These are phyloP conservation scores for Acrasis kona DNA, from an alignment of 78 protist species.

Conservation along the genomic window DNA sequence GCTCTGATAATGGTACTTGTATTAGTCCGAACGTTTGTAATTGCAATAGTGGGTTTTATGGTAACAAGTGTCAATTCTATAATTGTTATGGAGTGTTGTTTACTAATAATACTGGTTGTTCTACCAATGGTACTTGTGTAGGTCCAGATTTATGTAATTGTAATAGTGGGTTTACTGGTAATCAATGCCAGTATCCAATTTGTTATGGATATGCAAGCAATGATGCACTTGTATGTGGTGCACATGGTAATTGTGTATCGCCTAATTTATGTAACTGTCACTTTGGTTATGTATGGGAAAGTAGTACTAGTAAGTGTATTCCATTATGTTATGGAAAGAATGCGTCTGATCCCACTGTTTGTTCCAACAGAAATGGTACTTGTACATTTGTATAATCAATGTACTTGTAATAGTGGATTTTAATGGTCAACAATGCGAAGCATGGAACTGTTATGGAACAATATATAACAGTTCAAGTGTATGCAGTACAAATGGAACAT, in stretches of 20 bases:
- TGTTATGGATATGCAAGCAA: too few species aligned
- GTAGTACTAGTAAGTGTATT: too few species aligned
- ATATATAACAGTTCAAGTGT: not conserved
- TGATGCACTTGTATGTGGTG: too few species aligned
- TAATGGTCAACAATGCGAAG: too few species aligned
- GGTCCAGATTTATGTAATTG: conserved; percentile 1
- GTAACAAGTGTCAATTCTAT: not conserved
- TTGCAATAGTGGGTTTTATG: not conserved
- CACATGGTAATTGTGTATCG: not conserved
- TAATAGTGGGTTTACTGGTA: not conserved
- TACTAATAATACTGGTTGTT: not conserved
- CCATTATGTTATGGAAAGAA: not conserved
- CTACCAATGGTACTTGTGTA: not conserved
- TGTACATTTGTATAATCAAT: too few species aligned
- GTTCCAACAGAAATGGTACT: too few species aligned
- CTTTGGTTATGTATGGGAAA: not conserved
- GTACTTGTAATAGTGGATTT: too few species aligned
- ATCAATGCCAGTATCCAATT: not conserved
- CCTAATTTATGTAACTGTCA: not conserved
- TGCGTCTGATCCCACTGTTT: not conserved
- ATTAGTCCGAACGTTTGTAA: not conserved
- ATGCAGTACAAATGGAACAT: not conserved
- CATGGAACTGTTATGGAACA: not conserved
- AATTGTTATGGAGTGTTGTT: not conserved
- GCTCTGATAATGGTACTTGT: conserved; percentile 3